These are phyloP conservation scores for Vachellia collinsii DNA, from an alignment of 306 rosid species.

Conservation along the genomic window DNA sequence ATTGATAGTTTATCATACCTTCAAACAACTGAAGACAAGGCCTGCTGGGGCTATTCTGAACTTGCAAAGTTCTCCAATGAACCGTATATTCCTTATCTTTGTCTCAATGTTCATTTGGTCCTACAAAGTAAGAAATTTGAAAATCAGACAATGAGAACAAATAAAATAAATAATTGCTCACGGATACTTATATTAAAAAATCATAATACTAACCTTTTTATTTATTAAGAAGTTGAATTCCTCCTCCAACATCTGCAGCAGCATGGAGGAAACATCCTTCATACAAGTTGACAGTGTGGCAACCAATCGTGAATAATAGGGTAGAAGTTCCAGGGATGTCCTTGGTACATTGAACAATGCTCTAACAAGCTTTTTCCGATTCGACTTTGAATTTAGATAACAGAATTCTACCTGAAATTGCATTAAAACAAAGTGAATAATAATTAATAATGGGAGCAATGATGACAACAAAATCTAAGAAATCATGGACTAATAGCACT, in stretches of 20 bases:
- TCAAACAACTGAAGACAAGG: constrained; percentile 92
- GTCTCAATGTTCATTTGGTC: constrained; percentile 99
- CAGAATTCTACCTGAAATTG: constrained; percentile 89
- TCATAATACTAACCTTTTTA: constrained; percentile 71
- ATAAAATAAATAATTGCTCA: constrained; percentile 27
- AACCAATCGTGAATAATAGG: constrained; percentile 97
- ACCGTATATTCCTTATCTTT: constrained; percentile 94
- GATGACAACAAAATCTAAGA: constrained; percentile 25
- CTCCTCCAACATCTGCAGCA: constrained; percentile 92
- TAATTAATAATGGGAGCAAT: constrained; percentile 27
- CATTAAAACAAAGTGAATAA: constrained; percentile 17
- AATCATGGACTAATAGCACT: constrained; percentile 24
- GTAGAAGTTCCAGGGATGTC: constrained; percentile 88
- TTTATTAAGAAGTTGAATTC: constrained; percentile 95
- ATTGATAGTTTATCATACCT: constrained; percentile 56
- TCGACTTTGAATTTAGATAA: constrained; percentile 90
- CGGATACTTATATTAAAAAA: constrained; percentile 3
- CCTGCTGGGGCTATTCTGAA: constrained; percentile 87
- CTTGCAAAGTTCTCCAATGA: constrained; percentile 99
- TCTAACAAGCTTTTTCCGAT: constrained; percentile 91
- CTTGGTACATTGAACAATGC: constrained; percentile 96
- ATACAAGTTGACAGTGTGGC: constrained; percentile 95
- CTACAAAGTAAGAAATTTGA: constrained; percentile 54
- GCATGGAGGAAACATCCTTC: constrained; percentile 92
- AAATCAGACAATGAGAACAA: constrained; percentile 31